Base-by-base conservation (phyloP, 371 early-diverging fungal species). In the Mucor lusitanicus region DNA sequence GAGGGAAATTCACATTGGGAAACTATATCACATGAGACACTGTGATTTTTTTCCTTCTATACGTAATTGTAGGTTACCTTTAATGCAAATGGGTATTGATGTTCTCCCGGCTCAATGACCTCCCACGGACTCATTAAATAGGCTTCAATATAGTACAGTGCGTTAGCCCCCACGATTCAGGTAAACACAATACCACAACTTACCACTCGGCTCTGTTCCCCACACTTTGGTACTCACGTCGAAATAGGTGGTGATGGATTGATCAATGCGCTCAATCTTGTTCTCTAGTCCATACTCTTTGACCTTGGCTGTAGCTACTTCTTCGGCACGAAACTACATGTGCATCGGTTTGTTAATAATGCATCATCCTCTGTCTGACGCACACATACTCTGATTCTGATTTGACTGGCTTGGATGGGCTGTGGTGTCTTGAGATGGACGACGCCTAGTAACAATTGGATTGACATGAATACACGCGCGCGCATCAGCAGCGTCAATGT, bases 1-100 rank as follows among this genome's bases (percentile, higher is more conserved):
- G 79, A 17, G 79, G 79, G 53, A 73, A 78, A 53, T 78, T 78
- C 19, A 78, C 79, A 59, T 78, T 78, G 35, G 79, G 79, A 64
- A 78, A 78, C 79, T 78, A 25, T 30, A 59, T 67, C 37, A 63
- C 50, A 46, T 62, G 57, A 61, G 23, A 57, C 17, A 9, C 21
- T 2, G 21, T 30, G 0, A 37, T 11, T 30, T 30, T 46, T 21
- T 30, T 30, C n/a, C n/a, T n/a, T n/a, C 42, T 33, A 13, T 33
- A 63, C 8, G n/a, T 42, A 27, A 60, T 46, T 46, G 6, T 30
- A 12, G 0, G 0, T 61, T 71, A 83, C 85, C 70, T 85, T 85
- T 68, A 85, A 77, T 17, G 85, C 85, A 70, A 85, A 85, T 6
- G 82, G 80, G 61, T 70, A 85, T 17, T 67, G 60, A 64, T 85